Base-by-base conservation (phyloP, 352 stramenopile genomes). In the Globisporangium mamillatum region DNA sequence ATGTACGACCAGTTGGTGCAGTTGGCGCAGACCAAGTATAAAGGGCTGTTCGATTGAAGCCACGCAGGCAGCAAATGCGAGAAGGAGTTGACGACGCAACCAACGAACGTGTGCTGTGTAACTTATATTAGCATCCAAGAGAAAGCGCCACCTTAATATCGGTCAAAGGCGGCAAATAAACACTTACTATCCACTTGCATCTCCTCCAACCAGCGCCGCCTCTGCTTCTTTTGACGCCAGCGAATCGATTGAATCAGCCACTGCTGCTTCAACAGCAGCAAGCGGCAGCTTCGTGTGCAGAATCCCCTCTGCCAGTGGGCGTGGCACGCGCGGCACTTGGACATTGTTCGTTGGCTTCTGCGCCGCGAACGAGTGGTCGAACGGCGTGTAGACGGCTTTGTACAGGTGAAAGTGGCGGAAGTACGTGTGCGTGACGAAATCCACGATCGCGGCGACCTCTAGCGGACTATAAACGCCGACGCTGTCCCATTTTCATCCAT, bases 1-100 rank as follows among this genome's bases (percentile, higher is more conserved):
- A 91, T 79, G 60, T 95, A 95, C 73, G 80, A 95, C 66, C 86
- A 94, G 72, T 79, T 94, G 59, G 83, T 95, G 63, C 68, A 90
- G 68, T 71, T 94, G 29, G 76, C 84, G 41, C 83, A 93, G 67
- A 72, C 67, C 72, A 94, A 95, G 70, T 91, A 84, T 71, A 81
- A 81, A 38, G 50, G 72, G 12, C 66, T 95, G 55, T 95, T 95
- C 73, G 76, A 82, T 58, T 93, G 90, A 75, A 90, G 76, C 10
- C 14, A 54, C n/a, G 52, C 52, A 34, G 3, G 9, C 52, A 34
- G 25, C 20, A 10, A 56, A 32, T 24, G 8, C 52, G 10, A 57
- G 52, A n/a, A 36, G 16, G 29, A 57, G 24, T 20, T 58, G 52
- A 34, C 25, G 52, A 58, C 38, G 52, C 50, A n/a, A 32, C 46